Evolutionary conservation across 2,329 filamentous ascomycete genomes (phyloP).

Genomic region (Colletotrichum sp.): DNA sequence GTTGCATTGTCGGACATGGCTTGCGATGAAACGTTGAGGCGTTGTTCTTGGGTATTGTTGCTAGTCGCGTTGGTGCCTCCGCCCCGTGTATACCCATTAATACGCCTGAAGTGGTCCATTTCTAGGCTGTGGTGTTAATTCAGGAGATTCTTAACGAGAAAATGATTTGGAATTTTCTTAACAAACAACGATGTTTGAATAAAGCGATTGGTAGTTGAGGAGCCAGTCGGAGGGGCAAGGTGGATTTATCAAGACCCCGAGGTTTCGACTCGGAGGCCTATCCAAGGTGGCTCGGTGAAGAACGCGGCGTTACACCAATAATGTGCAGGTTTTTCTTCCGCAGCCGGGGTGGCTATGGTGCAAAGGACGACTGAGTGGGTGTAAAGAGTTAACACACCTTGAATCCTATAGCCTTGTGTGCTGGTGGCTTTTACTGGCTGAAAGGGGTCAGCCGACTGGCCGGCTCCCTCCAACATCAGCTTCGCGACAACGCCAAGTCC

Average conservation of each 20-base stretch:
- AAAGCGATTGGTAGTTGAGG: background rate
- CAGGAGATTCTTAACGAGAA: background rate
- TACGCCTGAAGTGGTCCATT: background rate
- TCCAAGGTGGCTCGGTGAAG: background rate
- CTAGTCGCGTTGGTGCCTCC: background rate
- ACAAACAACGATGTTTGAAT: background rate
- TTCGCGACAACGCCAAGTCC: background rate
- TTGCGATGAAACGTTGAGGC: background rate
- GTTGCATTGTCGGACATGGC: background rate
- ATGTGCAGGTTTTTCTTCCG: background rate
- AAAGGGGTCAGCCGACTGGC: background rate
- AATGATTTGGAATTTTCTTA: accelerated
- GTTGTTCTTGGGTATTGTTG: background rate
- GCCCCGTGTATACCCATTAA: background rate
- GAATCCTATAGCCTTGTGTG: background rate
- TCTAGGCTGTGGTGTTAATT: background rate
- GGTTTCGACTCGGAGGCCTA: background rate
- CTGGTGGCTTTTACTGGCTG: background rate
- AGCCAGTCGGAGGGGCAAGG: background rate
- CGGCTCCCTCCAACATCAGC: background rate
- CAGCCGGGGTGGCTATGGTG: background rate
- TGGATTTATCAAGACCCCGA: background rate
- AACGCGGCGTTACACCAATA: background rate
- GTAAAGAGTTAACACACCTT: background rate
- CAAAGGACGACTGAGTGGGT: background rate